These are phyloP conservation scores for Pseudognaphalium luteoalbum DNA, from an alignment of 129 eudicot species.

Conservation along the genomic window DNA sequence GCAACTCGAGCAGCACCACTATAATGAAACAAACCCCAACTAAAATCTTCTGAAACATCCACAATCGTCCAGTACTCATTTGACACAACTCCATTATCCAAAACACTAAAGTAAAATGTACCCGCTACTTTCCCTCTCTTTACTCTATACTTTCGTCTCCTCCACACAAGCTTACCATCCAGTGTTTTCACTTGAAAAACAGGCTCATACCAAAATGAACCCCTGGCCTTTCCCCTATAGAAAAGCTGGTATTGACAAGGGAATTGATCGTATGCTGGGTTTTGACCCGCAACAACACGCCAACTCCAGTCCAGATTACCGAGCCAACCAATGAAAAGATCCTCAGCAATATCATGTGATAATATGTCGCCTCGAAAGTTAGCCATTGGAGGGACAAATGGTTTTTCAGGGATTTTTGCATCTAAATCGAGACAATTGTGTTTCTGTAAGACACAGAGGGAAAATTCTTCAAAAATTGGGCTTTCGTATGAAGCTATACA, in stretches of 20 bases:
- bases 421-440: slow-evolving; percentile 80
- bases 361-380: slow-evolving; percentile 48
- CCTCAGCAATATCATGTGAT: slow-evolving; percentile 80
- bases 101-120: slow-evolving; percentile 77
- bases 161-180: slow-evolving; percentile 77
- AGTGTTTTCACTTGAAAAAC: slow-evolving; percentile 84
- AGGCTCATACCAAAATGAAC: slow-evolving; percentile 99
- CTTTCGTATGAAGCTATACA: slow-evolving; percentile 96
- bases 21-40: slow-evolving; percentile 97
- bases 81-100: slow-evolving; percentile 96
- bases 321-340: slow-evolving; percentile 89
- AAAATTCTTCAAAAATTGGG: slow-evolving; percentile 73
- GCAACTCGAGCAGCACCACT: slow-evolving; percentile 97
- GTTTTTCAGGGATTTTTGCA: slow-evolving; percentile 84
- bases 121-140: slow-evolving; percentile 78
- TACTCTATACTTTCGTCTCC: slow-evolving; percentile 84
- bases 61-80: slow-evolving; percentile 94
- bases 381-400: slow-evolving; percentile 66
- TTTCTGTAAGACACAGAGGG: slow-evolving; percentile 88
- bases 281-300: slow-evolving; percentile 96
- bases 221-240: slow-evolving; percentile 85
- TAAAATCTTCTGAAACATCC: slow-evolving; percentile 77
- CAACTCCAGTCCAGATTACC: slow-evolving; percentile 89
- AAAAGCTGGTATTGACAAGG: slow-evolving; percentile 98
- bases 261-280: slow-evolving; percentile 96